Conservation (phyloP, 1,284 basidiomycete genomes). For the Naganishia liquefaciens region DNA sequence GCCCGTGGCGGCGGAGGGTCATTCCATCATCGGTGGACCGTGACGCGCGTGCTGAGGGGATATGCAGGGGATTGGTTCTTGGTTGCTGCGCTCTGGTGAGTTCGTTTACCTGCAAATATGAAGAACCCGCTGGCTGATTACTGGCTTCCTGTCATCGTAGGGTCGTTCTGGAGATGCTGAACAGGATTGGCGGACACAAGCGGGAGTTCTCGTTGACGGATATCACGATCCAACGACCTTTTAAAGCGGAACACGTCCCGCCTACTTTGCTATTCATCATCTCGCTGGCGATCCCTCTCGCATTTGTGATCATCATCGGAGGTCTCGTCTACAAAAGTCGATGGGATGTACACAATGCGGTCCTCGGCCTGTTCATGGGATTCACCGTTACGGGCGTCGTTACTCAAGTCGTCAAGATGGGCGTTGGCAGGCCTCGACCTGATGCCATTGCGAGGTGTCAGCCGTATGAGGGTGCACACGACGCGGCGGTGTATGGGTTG, state of each 20-base stretch:
- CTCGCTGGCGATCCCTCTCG: constrained; percentile 66
- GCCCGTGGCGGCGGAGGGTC: not conserved
- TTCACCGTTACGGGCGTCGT: constrained; percentile 74
- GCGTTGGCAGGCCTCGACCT: constrained; percentile 82
- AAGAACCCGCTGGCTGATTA: constrained; percentile 1
- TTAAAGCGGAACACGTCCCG: constrained; percentile 78
- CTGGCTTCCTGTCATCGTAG: constrained; percentile 57
- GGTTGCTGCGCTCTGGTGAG: constrained; percentile 70
- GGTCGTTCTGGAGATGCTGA: constrained; percentile 66
- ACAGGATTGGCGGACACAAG: constrained; percentile 75
- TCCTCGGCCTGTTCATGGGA: constrained; percentile 70
- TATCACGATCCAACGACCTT: constrained; percentile 68
- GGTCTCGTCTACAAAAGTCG: constrained; percentile 69
- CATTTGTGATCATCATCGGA: constrained; percentile 69
- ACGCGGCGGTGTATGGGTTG: constrained; percentile 70
- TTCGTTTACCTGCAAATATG: constrained; percentile 35
- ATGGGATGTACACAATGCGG: constrained; percentile 85
- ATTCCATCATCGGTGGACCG: constrained; percentile 33
- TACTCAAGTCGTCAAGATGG: constrained; percentile 79
- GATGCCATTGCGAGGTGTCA: constrained; percentile 83
- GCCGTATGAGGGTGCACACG: constrained; percentile 64
- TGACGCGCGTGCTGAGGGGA: constrained; percentile 38
- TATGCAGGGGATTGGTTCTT: constrained; percentile 61
- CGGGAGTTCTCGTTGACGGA: constrained; percentile 80
- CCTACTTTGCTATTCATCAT: constrained; percentile 69